phyloP scores from a whole-genome alignment of 148 eudicot genomes.

The Agrostemma githago region DNA sequence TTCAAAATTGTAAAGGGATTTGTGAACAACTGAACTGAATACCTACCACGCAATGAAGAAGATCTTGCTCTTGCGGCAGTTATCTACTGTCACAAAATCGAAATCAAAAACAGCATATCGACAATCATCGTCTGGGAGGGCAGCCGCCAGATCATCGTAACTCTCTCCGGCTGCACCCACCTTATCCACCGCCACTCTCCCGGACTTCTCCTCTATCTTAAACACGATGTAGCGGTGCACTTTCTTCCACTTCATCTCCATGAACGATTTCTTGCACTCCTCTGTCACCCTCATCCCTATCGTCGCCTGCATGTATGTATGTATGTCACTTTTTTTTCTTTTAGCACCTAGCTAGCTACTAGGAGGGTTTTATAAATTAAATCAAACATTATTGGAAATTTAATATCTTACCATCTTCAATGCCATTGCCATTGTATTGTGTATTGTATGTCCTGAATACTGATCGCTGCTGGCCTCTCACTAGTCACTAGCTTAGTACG shows the following conservation, averaged over 20 bases:
- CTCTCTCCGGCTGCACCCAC: conserved; percentile 67
- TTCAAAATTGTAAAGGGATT: neutral
- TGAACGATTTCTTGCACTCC: conserved; percentile 92
- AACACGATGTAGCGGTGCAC: conserved; percentile 82
- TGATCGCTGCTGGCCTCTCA: neutral
- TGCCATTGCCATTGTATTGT: conserved; percentile 89
- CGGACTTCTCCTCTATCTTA: conserved; percentile 78
- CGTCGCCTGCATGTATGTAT: conserved; percentile 47
- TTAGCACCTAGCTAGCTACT: no score
- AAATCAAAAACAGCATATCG: conserved; percentile 90
- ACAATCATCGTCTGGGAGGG: conserved; percentile 79
- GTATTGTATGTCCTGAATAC: no score
- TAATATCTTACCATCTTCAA: conserved; percentile 69
- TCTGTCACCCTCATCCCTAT: conserved; percentile 79
- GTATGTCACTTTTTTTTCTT: neutral
- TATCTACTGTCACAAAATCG: conserved; percentile 81
- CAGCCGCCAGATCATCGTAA: conserved; percentile 75
- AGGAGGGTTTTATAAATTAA: neutral
- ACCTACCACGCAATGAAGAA: conserved; percentile 99
- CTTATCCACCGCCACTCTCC: conserved; percentile 69
- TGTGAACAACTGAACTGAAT: conserved; percentile 1
- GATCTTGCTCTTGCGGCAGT: conserved; percentile 96
- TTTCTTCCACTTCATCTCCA: conserved; percentile 99
- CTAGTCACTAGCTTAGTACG: no score
- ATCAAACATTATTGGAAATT: neutral